A percentile compares a stretch with the other conserved stretches of the same genome.
These are phyloP conservation scores for Geotrichum macrosporum DNA, from an alignment of 1,139 yeast genomes.

Conservation along the genomic window DNA sequence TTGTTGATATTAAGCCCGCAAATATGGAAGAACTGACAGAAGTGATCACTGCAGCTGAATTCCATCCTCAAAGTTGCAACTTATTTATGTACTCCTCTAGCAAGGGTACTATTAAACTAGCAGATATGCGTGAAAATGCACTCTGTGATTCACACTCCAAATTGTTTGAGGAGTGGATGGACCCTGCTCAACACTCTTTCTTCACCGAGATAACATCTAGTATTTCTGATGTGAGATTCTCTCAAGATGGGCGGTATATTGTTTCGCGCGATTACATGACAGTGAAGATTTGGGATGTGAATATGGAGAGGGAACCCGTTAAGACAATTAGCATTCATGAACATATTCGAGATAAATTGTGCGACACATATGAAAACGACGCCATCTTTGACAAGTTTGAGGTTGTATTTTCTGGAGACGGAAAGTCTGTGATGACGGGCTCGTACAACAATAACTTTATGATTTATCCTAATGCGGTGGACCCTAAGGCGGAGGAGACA, in stretches of 20 bases:
- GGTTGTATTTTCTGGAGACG: slow-evolving; percentile 92
- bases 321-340: slow-evolving; percentile 95
- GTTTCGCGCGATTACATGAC: slow-evolving; percentile 96
- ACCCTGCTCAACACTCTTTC: slow-evolving; percentile 89
- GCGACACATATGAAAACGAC: slow-evolving; percentile 97
- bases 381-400: slow-evolving; percentile 98
- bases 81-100: slow-evolving; percentile 95
- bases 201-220: slow-evolving; percentile 96
- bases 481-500: slow-evolving; percentile 52
- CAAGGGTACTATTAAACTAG: slow-evolving; percentile 90
- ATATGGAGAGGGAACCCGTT: slow-evolving; percentile 92
- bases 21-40: slow-evolving; percentile 99
- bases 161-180: slow-evolving; percentile 85
- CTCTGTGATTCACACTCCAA: slow-evolving; percentile 89
- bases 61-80: slow-evolving; percentile 91
- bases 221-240: slow-evolving; percentile 89
- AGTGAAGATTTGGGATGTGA: slow-evolving; percentile 93
- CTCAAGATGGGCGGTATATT: slow-evolving; percentile 88
- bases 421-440: slow-evolving; percentile 91
- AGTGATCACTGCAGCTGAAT: slow-evolving; percentile 96
- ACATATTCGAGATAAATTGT: slow-evolving; percentile 83
- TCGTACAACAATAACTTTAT: slow-evolving; percentile 94
- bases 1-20: slow-evolving; percentile 96
- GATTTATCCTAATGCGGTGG: slow-evolving; percentile 81
- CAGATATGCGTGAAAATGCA: slow-evolving; percentile 96